Evolutionary conservation across 2,329 filamentous ascomycete genomes (phyloP).

Genomic region (Fusarium sp.): DNA sequence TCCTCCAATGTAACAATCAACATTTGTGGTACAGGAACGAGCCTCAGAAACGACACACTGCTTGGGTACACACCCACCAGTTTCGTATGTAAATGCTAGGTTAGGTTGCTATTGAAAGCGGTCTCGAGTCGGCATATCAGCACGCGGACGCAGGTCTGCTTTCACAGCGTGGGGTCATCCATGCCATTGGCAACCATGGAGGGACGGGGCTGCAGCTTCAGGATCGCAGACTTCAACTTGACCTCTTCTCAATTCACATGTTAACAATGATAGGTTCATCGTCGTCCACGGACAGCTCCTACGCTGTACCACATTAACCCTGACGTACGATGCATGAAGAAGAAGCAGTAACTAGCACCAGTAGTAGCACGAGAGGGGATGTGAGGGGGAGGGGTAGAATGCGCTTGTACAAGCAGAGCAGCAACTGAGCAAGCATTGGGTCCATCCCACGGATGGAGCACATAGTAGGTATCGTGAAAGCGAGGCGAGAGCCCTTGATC

Average conservation of each 20-base stretch:
- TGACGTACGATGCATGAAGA: slow-evolving; percentile 33
- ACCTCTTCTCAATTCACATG: slow-evolving; percentile 42
- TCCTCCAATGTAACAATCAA: not conserved
- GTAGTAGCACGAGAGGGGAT: slow-evolving; percentile 8
- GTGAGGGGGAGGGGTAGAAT: slow-evolving; percentile 32
- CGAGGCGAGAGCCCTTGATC: slow-evolving; percentile 24
- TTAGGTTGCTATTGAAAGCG: not conserved
- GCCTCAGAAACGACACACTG: slow-evolving; percentile 17
- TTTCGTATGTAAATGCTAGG: not conserved
- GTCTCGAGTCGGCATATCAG: slow-evolving; percentile 38
- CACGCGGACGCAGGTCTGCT: slow-evolving; percentile 28
- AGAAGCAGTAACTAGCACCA: not conserved
- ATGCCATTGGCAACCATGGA: slow-evolving; percentile 15
- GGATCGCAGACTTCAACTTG: slow-evolving; percentile 28
- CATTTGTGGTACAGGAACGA: slow-evolving; percentile 1
- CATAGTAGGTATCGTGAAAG: slow-evolving; percentile 19
- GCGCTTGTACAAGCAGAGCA: slow-evolving; percentile 15
- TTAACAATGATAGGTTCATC: slow-evolving; percentile 45
- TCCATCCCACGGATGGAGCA: slow-evolving; percentile 10
- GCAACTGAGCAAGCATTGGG: not conserved
- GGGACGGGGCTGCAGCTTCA: slow-evolving; percentile 23
- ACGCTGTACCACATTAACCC: slow-evolving; percentile 26
- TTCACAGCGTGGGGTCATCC: slow-evolving; percentile 35
- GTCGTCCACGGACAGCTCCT: slow-evolving; percentile 29
- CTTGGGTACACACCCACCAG: not conserved